Conservation (phyloP, 1,139 yeast genomes). For the Kodamaea ohmeri region DNA sequence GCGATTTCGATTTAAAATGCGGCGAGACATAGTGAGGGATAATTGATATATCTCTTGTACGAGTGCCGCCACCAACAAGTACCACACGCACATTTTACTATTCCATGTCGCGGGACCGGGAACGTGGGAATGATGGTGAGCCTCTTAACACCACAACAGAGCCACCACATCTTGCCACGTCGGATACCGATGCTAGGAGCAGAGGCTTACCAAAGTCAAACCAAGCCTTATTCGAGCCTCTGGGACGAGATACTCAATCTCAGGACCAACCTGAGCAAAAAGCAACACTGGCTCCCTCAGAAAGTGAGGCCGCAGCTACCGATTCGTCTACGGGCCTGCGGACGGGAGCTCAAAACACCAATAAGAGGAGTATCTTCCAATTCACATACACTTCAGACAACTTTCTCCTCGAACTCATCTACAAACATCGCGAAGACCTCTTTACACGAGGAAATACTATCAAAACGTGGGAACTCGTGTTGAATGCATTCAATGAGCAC, state of each 20-base stretch:
- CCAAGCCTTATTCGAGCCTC: no score
- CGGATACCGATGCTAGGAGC: neutral
- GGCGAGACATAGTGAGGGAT: conserved; percentile 4
- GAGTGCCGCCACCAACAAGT: conserved; percentile 1
- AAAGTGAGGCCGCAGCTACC: neutral
- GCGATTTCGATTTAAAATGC: neutral
- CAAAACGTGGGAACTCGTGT: conserved; percentile 29
- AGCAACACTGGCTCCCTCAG: neutral
- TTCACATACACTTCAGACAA: conserved; percentile 32
- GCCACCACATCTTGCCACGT: neutral
- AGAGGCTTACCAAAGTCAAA: no score
- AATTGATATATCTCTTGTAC: conserved; percentile 1
- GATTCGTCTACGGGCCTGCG: no score
- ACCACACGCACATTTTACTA: neutral
- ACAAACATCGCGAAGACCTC: conserved; percentile 22
- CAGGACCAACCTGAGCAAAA: no score
- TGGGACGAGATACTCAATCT: no score
- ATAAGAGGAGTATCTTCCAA: conserved; percentile 8
- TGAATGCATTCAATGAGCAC: conserved; percentile 24
- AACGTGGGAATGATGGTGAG: neutral
- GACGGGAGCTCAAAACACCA: neutral
- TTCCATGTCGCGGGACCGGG: neutral
- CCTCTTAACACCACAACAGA: neutral
- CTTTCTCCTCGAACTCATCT: conserved; percentile 22
- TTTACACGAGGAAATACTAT: conserved; percentile 31